These are phyloP conservation scores for Pleurotus giganteus DNA, from an alignment of 768 basidiomycete genomes.

Conservation along the genomic window DNA sequence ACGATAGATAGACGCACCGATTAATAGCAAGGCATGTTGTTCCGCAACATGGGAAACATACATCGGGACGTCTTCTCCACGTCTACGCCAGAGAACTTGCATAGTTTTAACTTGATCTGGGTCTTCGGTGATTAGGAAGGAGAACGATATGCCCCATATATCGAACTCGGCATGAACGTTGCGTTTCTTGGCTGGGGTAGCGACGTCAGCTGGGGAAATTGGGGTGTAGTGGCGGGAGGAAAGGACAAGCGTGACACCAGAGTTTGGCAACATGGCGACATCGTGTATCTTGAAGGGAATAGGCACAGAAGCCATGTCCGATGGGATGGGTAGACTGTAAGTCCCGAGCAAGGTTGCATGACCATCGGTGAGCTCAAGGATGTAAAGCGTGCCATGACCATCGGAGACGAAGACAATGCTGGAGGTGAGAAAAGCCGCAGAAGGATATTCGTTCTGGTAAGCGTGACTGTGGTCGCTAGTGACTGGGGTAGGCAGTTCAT, in stretches of 20 bases:
- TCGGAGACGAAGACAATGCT: slow-evolving; percentile 59
- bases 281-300: slow-evolving; percentile 45
- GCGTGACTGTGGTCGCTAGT: slow-evolving; percentile 34
- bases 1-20: slow-evolving; percentile 58
- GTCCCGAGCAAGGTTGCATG: slow-evolving; percentile 47
- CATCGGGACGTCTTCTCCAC: slow-evolving; percentile 69
- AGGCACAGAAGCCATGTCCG: slow-evolving; percentile 20
- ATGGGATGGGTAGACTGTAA: slow-evolving; percentile 42
- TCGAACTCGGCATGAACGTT: slow-evolving; percentile 51
- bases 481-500: slow-evolving; percentile 58
- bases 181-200: slow-evolving; percentile 13
- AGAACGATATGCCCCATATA: slow-evolving; percentile 58
- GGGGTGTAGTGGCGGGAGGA: slow-evolving; percentile 54
- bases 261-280: slow-evolving; percentile 34
- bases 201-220: slow-evolving; percentile 15
- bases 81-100: slow-evolving; percentile 65
- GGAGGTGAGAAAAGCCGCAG: slow-evolving; percentile 53
- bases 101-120: slow-evolving; percentile 34
- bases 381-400: slow-evolving; percentile 66
- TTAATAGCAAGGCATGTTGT: slow-evolving; percentile 48
- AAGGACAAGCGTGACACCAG: slow-evolving; percentile 43
- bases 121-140: slow-evolving; percentile 36
- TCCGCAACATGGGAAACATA: slow-evolving; percentile 47
- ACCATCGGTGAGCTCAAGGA: slow-evolving; percentile 43
- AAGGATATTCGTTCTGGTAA: slow-evolving; percentile 72